Evolutionary conservation across 306 rosid genomes (phyloP), one percentile per base, ranked within the genome.

Genomic region (Malus asiatica): DNA sequence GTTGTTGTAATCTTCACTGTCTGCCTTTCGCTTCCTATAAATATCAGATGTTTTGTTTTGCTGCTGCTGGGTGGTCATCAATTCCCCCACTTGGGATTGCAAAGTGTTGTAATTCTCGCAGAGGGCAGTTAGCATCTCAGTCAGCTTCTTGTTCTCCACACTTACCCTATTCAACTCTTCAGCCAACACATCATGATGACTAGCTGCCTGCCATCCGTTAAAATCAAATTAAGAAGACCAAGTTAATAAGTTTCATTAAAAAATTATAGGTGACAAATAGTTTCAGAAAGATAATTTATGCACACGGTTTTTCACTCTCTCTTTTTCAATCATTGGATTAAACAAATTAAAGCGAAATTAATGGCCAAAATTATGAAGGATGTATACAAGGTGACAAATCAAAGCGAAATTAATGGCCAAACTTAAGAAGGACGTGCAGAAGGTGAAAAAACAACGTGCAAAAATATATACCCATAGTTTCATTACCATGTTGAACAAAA

Each of bases 111-210:
- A 94, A 38, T 75, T 85, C 68, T 86, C 85, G 20, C 78, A 71
- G 84, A 93, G 55, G 9, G 70, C 57, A 6, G 69, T 80, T 72
- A 93, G 22, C 79, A 13, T 81, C 72, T 87, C 78, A 2, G 60
- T 80, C 29, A 94, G 88, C 78, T 64, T 88, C 87, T 79, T 83
- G 70, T 91, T 94, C 88, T 94, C 98, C 4, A 81, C 22, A 71
- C 58, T 86, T 1, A 88, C 27, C 30, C 93, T 89, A 23, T 76
- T 75, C 71, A 91, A 77, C 79, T 91, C 89, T 79, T 87, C 87
- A 13, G 64, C 81, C 77, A 89, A 73, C 27, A 68, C 77, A 2
- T 51, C 55, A 51, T 15, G 55, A 51, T 29, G 72, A 14, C 61
- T 66, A 14, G 33, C 38, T 71, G 68, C 74, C 73, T 58, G 44